phyloP scores from a whole-genome alignment of 2,329 filamentous ascomycete genomes.

The Arthrocladium fulminans region DNA sequence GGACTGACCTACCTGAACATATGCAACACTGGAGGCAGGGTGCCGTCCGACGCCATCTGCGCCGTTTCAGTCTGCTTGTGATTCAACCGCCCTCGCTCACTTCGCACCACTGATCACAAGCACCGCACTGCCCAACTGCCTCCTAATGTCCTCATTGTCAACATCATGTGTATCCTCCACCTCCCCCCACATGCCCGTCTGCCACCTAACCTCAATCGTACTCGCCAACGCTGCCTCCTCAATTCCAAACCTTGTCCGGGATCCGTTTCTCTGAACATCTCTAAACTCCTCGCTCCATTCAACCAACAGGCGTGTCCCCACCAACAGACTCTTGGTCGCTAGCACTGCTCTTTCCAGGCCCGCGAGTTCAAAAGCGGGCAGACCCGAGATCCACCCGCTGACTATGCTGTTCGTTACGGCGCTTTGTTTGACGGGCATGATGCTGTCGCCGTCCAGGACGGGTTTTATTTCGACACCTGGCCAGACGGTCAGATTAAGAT shows the following conservation, averaged over 20 bases:
- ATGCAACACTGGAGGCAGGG: no score
- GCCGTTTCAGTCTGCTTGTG: no score
- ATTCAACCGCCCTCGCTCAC: no score
- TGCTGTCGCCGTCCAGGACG: slow-evolving; percentile 68
- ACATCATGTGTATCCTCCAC: slow-evolving; percentile 98
- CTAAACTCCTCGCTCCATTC: slow-evolving; percentile 77
- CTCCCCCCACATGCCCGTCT: slow-evolving; percentile 86
- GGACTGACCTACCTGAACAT: no score
- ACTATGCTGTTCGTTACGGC: slow-evolving; percentile 69
- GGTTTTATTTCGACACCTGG: slow-evolving; percentile 71
- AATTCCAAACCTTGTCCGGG: slow-evolving; percentile 60
- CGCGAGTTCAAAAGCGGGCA: slow-evolving; percentile 73
- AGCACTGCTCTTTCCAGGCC: slow-evolving; percentile 75
- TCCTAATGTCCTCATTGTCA: slow-evolving; percentile 75
- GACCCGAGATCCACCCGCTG: slow-evolving; percentile 62
- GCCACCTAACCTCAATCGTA: slow-evolving; percentile 80
- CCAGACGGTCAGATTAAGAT: slow-evolving; percentile 67
- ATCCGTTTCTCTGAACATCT: slow-evolving; percentile 37
- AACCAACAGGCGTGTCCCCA: slow-evolving; percentile 64
- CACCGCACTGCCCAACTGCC: slow-evolving; percentile 81
- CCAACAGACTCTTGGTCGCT: slow-evolving; percentile 76
- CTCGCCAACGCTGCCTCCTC: slow-evolving; percentile 71
- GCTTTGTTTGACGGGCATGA: slow-evolving; percentile 65
- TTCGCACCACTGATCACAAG: slow-evolving; percentile 60
- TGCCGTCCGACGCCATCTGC: no score